Evolutionary conservation across 192 early-diverging fungal species (phyloP).

Genomic region (Phycomyces blakesleeanus): DNA sequence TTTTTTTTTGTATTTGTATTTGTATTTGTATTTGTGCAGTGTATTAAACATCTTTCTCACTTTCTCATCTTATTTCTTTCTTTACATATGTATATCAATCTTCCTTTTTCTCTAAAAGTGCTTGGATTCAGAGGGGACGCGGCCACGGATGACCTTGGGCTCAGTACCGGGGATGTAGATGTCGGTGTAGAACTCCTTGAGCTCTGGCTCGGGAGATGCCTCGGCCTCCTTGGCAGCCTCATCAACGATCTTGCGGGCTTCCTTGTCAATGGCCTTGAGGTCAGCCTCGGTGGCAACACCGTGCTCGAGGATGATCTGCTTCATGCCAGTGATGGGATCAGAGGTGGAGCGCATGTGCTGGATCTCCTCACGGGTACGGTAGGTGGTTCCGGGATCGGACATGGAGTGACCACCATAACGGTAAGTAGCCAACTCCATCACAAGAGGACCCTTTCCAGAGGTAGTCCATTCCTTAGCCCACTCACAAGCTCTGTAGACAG

Average conservation of each 20-base stretch:
- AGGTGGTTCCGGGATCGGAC: conserved; percentile 99
- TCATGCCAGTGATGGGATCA: conserved; percentile 92
- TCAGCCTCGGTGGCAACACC: conserved; percentile 77
- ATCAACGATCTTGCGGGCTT: conserved; percentile 82
- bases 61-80: no score
- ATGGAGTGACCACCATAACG: conserved; percentile 99
- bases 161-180: conserved; percentile 82
- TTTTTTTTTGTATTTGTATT: no score
- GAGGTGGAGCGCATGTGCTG: conserved; percentile 94
- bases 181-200: conserved; percentile 71
- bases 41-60: no score
- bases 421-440: conserved; percentile 96
- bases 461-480: conserved; percentile 84
- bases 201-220: conserved; percentile 68
- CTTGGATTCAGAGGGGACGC: conserved; percentile 79
- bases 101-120: conserved; percentile 41
- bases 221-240: conserved; percentile 80
- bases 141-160: conserved; percentile 70
- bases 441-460: conserved; percentile 82
- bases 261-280: conserved; percentile 93
- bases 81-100: no score
- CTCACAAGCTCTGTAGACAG: conserved; percentile 80
- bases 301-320: conserved; percentile 73
- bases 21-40: no score
- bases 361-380: conserved; percentile 98